These are phyloP conservation scores for Neoboletus subvelutipes DNA, from an alignment of 768 basidiomycete genomes.

Conservation along the genomic window DNA sequence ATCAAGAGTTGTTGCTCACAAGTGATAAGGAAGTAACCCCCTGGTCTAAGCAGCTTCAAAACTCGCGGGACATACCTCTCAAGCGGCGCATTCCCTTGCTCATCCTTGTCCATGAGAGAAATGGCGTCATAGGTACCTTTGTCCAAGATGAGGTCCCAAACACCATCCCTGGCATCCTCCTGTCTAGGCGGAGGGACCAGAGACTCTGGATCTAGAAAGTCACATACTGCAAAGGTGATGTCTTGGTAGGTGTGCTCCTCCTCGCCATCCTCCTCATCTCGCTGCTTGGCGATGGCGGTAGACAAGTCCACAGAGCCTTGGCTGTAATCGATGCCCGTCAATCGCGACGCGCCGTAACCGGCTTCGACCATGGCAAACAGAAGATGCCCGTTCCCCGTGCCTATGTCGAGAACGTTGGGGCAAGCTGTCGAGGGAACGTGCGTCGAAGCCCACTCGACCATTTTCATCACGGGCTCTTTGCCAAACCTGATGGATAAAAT, in stretches of 20 bases:
- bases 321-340: conserved; percentile 79
- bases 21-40: conserved; percentile 75
- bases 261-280: conserved; percentile 19
- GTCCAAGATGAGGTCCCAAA: conserved; percentile 78
- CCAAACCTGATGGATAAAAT: conserved; percentile 63
- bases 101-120: conserved; percentile 63
- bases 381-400: conserved; percentile 77
- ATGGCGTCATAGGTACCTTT: conserved; percentile 92
- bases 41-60: conserved; percentile 55
- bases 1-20: conserved; percentile 47
- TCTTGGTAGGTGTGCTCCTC: not conserved
- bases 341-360: conserved; percentile 51
- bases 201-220: conserved; percentile 63
- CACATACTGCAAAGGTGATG: conserved; percentile 56
- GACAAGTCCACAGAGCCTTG: conserved; percentile 67
- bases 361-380: conserved; percentile 69
- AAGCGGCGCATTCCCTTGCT: conserved; percentile 50
- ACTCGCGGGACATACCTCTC: conserved; percentile 61
- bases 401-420: conserved; percentile 70
- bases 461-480: conserved; percentile 68
- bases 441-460: conserved; percentile 69
- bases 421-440: conserved; percentile 48
- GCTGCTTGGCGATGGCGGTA: conserved; percentile 49
- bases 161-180: conserved; percentile 4
- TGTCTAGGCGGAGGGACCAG: conserved; percentile 23